A percentile compares a stretch with the other conserved stretches of the same genome.
Evolutionary conservation across 352 stramenopile species (phyloP).

Genomic region (Pythium brassicae): DNA sequence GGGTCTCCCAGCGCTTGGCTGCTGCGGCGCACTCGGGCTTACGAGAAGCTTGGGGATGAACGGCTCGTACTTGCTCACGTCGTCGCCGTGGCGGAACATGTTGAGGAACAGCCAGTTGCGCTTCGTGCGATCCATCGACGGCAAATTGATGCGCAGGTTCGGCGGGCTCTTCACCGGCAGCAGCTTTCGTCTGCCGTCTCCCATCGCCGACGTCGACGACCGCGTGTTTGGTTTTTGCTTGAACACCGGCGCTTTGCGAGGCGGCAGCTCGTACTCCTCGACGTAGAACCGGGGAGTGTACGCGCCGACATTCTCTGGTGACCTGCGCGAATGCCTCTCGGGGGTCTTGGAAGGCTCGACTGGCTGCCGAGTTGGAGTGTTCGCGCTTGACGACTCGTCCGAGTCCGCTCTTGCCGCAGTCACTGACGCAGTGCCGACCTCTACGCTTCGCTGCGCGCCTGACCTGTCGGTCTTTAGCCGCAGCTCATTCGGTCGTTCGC

Average conservation of each 20-base stretch:
- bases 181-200: constrained; percentile 26
- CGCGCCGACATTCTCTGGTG: constrained; percentile 1
- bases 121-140: constrained; percentile 57
- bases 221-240: constrained; percentile 21
- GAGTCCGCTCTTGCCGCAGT: neutral
- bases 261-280: constrained; percentile 22
- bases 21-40: neutral
- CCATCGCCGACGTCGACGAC: constrained; percentile 21
- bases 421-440: neutral
- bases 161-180: constrained; percentile 46
- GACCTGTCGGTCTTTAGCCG: constrained; percentile 1
- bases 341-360: neutral
- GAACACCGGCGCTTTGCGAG: constrained; percentile 43
- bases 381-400: neutral
- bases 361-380: neutral
- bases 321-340: neutral
- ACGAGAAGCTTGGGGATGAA: constrained; percentile 34
- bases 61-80: constrained; percentile 59
- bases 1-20: neutral
- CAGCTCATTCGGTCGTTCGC: constrained; percentile 11
- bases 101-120: constrained; percentile 75
- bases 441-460: neutral
- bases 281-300: constrained; percentile 11
- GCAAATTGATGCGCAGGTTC: constrained; percentile 44
- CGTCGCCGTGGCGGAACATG: constrained; percentile 73